phyloP scores from a whole-genome alignment of 2,329 filamentous ascomycete species.

The Apiospora hydei region DNA sequence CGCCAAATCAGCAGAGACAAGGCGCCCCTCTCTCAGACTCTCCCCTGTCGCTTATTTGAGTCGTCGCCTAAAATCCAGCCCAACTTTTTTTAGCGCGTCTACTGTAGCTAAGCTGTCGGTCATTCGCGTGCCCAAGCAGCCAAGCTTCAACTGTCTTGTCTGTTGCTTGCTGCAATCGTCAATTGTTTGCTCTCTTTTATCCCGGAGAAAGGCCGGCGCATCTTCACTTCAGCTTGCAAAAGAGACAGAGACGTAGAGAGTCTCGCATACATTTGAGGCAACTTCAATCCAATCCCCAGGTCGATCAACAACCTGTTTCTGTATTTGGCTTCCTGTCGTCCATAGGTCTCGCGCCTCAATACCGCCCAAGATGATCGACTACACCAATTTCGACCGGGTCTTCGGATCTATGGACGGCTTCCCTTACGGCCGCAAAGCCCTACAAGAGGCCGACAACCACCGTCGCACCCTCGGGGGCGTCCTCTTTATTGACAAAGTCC shows the following conservation, averaged over 20 bases:
- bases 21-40: neutral
- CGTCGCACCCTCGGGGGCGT: conserved; percentile 73
- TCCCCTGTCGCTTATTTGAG: neutral
- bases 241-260: neutral
- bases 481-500: conserved; percentile 81
- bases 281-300: neutral
- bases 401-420: conserved; percentile 68
- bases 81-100: conserved; percentile 23
- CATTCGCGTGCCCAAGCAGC: neutral
- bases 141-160: neutral
- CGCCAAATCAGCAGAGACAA: neutral
- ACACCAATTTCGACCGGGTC: conserved; percentile 71
- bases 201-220: conserved; percentile 27
- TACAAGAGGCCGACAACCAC: conserved; percentile 69
- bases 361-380: conserved; percentile 61
- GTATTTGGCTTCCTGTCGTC: neutral
- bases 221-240: neutral
- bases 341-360: neutral
- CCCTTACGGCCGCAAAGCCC: conserved; percentile 66
- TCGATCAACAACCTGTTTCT: neutral
- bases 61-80: neutral
- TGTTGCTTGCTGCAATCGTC: neutral
- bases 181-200: neutral
- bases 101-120: neutral
- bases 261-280: neutral